Base-by-base conservation (phyloP, 2,329 filamentous ascomycete genomes). In the Botrytis fabae region DNA sequence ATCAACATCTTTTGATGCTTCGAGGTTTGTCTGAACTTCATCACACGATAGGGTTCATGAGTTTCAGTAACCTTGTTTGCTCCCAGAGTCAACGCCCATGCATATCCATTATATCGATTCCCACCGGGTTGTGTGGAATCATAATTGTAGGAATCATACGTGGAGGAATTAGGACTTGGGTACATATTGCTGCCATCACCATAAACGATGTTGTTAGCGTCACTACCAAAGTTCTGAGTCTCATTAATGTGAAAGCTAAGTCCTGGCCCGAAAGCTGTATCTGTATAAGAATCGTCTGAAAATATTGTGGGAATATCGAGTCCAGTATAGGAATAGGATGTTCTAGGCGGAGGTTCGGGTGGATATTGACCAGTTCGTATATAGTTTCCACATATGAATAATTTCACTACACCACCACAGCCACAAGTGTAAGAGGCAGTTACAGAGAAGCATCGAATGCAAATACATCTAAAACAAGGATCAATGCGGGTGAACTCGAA, bases 361-460 rank as follows among this genome's bases (percentile, higher is more conserved):
- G 74, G 68, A 70, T 77, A 71, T 10, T 65, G 70, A 40, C 70
- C 66, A 35, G 63, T 74, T 10, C 68, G 71, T 14, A 80, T 78
- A 42, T 74, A 80, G 35, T 77, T 73, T 12, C 78, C 79, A 61
- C 77, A 79, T 18, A 80, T 75, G 76, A 77, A 79, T 16, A 76
- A 32, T 60, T 78, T 74, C 25, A 79, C 75, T 2, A 32, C 28
- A 10, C 65, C 65, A 20, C 54, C 62, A 63, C 79, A 80, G 25
- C 72, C 51, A 32, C 59, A 71, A 20, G 46, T 54, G 4, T 54
- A 18, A 59, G 69, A 38, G 18, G 64, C 32, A 61, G 76, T 77
- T 35, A 73, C 32, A 35, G 46, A 44, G 20, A 25, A 70, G 40
- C 71, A 63, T 20, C 72, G 51, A 51, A 73, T 70, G 60, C 79